Evolutionary conservation across 2,329 filamentous ascomycete genomes (phyloP).

Genomic region (Cladobotryum mycophilum): DNA sequence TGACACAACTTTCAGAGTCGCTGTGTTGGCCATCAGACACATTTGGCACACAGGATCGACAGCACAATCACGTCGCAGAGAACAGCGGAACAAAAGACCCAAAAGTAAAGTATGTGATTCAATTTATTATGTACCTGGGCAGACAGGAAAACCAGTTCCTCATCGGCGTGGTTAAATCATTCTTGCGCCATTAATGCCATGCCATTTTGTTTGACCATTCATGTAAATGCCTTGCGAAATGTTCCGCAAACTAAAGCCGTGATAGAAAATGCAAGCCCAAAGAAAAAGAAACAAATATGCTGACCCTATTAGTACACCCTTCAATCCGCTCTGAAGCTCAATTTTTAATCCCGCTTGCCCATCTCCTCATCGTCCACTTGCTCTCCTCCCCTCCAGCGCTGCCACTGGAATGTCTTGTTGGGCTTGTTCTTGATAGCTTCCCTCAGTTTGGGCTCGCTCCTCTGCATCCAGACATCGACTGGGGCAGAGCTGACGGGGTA

Average conservation of each 20-base stretch:
- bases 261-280: not conserved
- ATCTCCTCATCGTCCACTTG: not conserved
- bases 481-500: conserved; percentile 46
- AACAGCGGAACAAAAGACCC: too few relatives aligned
- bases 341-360: conserved; percentile 5
- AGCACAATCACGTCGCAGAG: too few relatives aligned
- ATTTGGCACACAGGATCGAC: too few relatives aligned
- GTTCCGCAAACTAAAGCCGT: too few relatives aligned
- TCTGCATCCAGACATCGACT: conserved; percentile 32
- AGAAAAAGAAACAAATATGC: not conserved
- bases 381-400: conserved; percentile 10
- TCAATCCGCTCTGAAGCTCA: not conserved
- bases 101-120: too few relatives aligned
- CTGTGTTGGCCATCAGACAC: too few relatives aligned
- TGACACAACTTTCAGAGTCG: too few relatives aligned
- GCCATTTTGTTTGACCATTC: not conserved
- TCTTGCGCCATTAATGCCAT: not conserved
- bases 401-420: conserved; percentile 29
- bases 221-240: not conserved
- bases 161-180: too few relatives aligned
- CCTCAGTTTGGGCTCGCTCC: conserved; percentile 34
- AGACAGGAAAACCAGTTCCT: too few relatives aligned
- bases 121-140: too few relatives aligned
- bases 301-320: too few relatives aligned
- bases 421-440: conserved; percentile 36